These are phyloP conservation scores for Hericium erinaceus DNA, from an alignment of 768 basidiomycete genomes.

Conservation along the genomic window DNA sequence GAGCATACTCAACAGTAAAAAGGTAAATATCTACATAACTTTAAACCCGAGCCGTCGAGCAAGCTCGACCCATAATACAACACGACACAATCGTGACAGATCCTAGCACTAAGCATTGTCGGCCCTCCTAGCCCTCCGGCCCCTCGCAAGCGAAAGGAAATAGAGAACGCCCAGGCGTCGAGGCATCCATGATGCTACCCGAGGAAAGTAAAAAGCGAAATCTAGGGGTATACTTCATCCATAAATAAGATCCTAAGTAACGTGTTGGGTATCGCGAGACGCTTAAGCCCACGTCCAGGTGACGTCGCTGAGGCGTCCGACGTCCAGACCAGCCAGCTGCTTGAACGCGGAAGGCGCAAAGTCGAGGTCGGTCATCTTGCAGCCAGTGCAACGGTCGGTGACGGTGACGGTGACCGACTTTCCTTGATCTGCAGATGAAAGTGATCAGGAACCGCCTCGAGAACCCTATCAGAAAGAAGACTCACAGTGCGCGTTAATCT, in stretches of 20 bases:
- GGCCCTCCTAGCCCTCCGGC: slow-evolving; percentile 16
- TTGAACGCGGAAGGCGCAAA: slow-evolving; percentile 53
- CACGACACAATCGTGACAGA: background rate
- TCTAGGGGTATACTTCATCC: background rate
- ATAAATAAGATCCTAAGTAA: slow-evolving; percentile 4
- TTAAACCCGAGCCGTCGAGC: background rate
- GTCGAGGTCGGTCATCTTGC: slow-evolving; percentile 45
- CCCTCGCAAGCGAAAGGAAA: slow-evolving; percentile 20
- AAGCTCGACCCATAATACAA: background rate
- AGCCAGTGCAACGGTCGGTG: slow-evolving; percentile 57
- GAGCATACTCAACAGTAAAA: background rate
- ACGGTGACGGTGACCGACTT: slow-evolving; percentile 39
- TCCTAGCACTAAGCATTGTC: background rate
- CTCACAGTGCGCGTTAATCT: slow-evolving; percentile 40
- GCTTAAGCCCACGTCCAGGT: slow-evolving; percentile 39
- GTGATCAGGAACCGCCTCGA: slow-evolving; percentile 3
- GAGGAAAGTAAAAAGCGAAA: slow-evolving; percentile 2
- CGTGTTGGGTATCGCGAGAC: background rate
- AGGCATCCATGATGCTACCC: slow-evolving; percentile 1
- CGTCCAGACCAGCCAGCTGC: slow-evolving; percentile 28
- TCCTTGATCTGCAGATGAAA: slow-evolving; percentile 35
- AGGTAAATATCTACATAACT: background rate
- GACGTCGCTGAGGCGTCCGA: slow-evolving; percentile 45
- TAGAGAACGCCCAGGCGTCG: slow-evolving; percentile 16
- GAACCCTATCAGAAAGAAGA: slow-evolving; percentile 6